Base-by-base conservation (phyloP, 139 green algal species). In the Auxenochlorella pyrenoidosa region DNA sequence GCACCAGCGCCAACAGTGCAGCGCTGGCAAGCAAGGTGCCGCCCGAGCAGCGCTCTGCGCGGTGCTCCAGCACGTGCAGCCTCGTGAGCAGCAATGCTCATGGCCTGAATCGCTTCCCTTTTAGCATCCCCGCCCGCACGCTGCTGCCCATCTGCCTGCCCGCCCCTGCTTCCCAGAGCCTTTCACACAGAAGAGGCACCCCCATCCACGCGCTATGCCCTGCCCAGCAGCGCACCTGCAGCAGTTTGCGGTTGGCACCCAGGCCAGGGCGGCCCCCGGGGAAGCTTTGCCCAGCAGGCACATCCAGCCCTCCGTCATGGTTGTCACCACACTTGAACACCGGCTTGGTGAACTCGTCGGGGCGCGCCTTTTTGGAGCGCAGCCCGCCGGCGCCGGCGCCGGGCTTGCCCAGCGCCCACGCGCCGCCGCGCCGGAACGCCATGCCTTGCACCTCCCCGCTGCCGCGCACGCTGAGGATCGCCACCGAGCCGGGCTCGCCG, bases 331-430 rank as follows among this genome's bases (percentile, higher is more conserved):
- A 85, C 24, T 47, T 34, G 26, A 65, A 75, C 13, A 65, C 34
- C 24, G 36, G 36, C 40, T 44, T 34, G 21, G 75, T 28, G 19
- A 63, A 38, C 36, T 60, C 40, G 0, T 59, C 38, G 13, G 41
- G 26, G 24, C 30, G 38, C 0, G 79, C 59, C 60, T 76, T 76
- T 28, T 43, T 41, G 26, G 60, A 76, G 26, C 63, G 60, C 38
- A 85, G 59, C 19, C 54, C 54, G 43, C 75, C 75, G 26, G 43
- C 40, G 73, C 24, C 40, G 32, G 26, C 5, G 30, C 24, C 4
- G 40, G 79, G 38, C 63, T 85, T 85, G 59, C 79, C 79, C 2
- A 85, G 38, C 4, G 79, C 79, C 79, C 79, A 85, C 40, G 79
- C 21, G 24, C 21, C 40, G 22, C 28, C 38, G 36, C 40, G 16